These are phyloP conservation scores for Albizia julibrissin DNA, from an alignment of 306 rosid species.

Conservation along the genomic window DNA sequence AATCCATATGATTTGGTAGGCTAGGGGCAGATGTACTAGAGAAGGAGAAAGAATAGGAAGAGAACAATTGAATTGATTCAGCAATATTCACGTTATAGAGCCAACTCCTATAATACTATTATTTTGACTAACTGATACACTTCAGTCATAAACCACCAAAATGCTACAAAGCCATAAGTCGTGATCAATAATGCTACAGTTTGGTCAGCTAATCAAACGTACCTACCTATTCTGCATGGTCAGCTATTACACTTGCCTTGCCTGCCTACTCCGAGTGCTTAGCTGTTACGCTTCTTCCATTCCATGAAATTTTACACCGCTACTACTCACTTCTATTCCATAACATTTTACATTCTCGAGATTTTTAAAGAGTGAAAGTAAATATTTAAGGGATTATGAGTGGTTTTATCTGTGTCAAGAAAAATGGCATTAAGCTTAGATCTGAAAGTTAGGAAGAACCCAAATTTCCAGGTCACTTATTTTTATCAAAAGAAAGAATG, in stretches of 20 bases:
- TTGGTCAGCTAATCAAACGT: conserved; percentile 1
- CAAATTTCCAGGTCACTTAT: neutral
- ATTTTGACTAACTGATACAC: neutral
- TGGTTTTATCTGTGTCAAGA: neutral
- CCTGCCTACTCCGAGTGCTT: neutral
- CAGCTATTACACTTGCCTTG: neutral
- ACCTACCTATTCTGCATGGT: neutral
- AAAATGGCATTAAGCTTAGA: neutral
- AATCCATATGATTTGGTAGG: neutral
- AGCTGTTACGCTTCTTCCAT: neutral
- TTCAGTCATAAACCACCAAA: neutral
- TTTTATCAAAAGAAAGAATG: neutral
- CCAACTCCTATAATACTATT: neutral
- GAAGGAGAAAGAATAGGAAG: neutral
- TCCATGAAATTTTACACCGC: no score
- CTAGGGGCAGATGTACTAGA: neutral
- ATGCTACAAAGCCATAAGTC: neutral
- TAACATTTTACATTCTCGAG: neutral
- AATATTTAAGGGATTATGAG: neutral
- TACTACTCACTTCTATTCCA: neutral
- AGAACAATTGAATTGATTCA: neutral
- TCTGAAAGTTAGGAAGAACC: neutral
- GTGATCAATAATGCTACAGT: neutral
- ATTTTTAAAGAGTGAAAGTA: neutral
- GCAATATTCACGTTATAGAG: neutral